These are phyloP conservation scores for Ceriops zippeliana DNA, from an alignment of 345 rosid genomes.

Conservation along the genomic window DNA sequence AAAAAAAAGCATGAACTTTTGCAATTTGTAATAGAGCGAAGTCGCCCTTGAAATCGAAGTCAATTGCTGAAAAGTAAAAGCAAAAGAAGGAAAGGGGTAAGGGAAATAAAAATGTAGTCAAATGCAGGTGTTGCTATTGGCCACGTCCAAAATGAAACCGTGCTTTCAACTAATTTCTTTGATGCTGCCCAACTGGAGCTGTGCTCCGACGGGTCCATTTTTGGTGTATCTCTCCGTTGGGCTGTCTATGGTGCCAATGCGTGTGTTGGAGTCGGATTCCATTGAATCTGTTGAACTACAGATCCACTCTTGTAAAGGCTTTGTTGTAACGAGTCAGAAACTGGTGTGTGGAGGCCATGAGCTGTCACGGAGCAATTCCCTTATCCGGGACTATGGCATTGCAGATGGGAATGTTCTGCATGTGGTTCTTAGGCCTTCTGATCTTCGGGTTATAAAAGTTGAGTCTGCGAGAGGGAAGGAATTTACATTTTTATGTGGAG, in stretches of 20 bases:
- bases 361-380: constrained; percentile 51
- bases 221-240: constrained; percentile 33
- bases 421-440: constrained; percentile 67
- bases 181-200: constrained; percentile 18
- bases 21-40: neutral
- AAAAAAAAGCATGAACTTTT: neutral
- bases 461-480: constrained; percentile 53
- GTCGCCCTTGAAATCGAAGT: neutral
- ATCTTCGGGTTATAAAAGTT: constrained; percentile 63
- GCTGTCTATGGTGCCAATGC: constrained; percentile 39
- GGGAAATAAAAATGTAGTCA: constrained; percentile 39
- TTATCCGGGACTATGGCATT: constrained; percentile 56
- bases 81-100: too few species aligned
- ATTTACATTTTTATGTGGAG: constrained; percentile 47
- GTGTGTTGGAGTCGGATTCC: constrained; percentile 49
- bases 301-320: constrained; percentile 54
- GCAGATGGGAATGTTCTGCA: constrained; percentile 64
- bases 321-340: constrained; percentile 58
- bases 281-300: constrained; percentile 57
- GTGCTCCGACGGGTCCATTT: constrained; percentile 38
- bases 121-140: constrained; percentile 41
- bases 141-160: constrained; percentile 34
- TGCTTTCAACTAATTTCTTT: constrained; percentile 22
- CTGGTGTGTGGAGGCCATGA: constrained; percentile 60
- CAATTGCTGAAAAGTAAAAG: neutral